Base-by-base conservation (phyloP, 208 protist species). In the Porcisia deanei region DNA sequence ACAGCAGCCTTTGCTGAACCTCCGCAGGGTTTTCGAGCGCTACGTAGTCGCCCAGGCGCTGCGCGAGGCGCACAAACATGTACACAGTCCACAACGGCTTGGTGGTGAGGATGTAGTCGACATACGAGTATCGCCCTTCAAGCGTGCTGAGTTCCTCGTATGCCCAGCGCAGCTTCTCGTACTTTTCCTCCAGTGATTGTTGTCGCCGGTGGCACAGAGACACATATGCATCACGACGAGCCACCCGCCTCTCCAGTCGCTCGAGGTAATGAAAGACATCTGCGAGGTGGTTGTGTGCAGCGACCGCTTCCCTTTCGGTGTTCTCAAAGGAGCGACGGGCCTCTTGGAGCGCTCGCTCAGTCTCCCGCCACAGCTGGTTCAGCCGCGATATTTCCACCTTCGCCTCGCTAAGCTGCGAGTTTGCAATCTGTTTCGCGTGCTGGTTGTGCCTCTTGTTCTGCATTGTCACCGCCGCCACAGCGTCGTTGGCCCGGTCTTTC, bases 91-190 rank as follows among this genome's bases (percentile, higher is more conserved):
- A 97, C 9, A 91, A 52, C 34, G 88, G 79, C 37, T 88, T 67
- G 10, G 85, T 73, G 4, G 85, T 85, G 16, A 97, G 80, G 37
- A 95, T 80, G 61, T 82, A 88, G 73, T 95, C 93, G 18, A 79
- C 87, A 80, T 94, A 97, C 22, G 91, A 96, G 79, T 94, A 78
- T 7, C 73, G 81, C 18, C 93, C 91, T 55, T 74, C 75, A 34
- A 97, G 64, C 30, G 79, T 86, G 59, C 89, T 85, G n/a, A 96
- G 59, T 76, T 97, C 93, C 54, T 90, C 65, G 37, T 86, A 81
- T 78, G 90, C 94, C 93, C 91, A 96, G 84, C 93, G 87, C 20
- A 97, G 79, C 77, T 97, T 97, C 71, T 94, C 88, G 75, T 96
- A 96, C 81, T 95, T 95, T 75, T 97, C 91, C 78, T 97, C 88